A percentile compares a stretch with the other conserved stretches of the same genome.
Conservation (phyloP, 768 basidiomycete species). For the Kwoniella pini region DNA sequence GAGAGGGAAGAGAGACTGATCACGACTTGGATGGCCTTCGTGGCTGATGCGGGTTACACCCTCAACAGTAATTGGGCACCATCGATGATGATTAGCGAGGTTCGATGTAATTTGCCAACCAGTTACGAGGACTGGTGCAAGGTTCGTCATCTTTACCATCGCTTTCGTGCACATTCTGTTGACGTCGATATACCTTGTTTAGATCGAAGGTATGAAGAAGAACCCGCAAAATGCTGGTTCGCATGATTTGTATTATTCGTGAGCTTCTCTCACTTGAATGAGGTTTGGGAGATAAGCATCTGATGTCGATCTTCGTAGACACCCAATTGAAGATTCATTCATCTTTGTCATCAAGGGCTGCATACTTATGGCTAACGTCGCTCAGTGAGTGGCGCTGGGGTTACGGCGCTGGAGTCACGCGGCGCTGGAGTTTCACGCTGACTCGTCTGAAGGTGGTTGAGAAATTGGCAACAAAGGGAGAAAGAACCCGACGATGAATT, state of each 20-base stretch:
- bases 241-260: conserved; percentile 29
- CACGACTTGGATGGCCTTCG: conserved; percentile 44
- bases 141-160: conserved; percentile 5
- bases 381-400: too few species aligned
- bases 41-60: conserved; percentile 37
- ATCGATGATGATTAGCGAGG: conserved; percentile 33
- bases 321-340: conserved; percentile 38
- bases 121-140: conserved; percentile 18
- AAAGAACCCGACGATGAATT: conserved; percentile 25
- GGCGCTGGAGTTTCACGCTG: too few species aligned
- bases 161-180: not conserved
- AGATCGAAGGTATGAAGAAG: conserved; percentile 14
- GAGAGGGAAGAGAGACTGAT: conserved; percentile 44
- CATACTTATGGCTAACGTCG: conserved; percentile 18
- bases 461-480: conserved; percentile 38
- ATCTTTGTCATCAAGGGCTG: conserved; percentile 35
- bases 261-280: conserved; percentile 1
- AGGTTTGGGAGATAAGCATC: not conserved
- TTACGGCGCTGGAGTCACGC: too few species aligned
- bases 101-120: conserved; percentile 32
- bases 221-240: conserved; percentile 32
- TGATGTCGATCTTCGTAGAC: conserved; percentile 23
- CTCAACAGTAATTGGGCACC: conserved; percentile 37
- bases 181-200: not conserved
- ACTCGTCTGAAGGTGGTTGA: conserved; percentile 17